Conservation (phyloP, 1,139 yeast species). For the Scheffersomyces lignicola region DNA sequence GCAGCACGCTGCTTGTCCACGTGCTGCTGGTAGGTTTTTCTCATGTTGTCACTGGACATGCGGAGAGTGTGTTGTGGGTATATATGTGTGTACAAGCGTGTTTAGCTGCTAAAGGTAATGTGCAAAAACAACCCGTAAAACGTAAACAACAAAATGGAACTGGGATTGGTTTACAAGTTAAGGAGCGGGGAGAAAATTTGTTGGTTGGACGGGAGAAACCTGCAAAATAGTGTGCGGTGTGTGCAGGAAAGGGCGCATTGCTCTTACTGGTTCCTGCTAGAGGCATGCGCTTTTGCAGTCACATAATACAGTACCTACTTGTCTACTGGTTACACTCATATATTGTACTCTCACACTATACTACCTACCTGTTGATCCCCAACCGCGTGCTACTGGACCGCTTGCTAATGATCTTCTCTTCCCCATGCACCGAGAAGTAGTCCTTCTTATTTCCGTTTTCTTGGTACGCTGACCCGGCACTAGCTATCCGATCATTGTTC, state of each 20-base stretch:
- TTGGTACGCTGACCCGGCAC: neutral
- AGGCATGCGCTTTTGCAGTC: too few species aligned
- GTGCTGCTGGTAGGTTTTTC: conserved; percentile 1
- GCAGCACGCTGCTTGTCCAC: conserved; percentile 10
- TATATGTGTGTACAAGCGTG: too few species aligned
- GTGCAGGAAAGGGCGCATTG: too few species aligned
- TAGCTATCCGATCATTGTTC: neutral
- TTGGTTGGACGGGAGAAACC: neutral
- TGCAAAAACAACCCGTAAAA: neutral
- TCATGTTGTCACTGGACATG: conserved; percentile 3
- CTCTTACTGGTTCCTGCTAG: too few species aligned
- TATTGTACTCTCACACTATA: too few species aligned
- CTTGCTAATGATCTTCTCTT: conserved; percentile 2
- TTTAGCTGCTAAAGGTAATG: neutral
- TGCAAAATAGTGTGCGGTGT: too few species aligned
- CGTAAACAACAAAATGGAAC: conserved; percentile 2
- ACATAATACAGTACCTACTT: too few species aligned
- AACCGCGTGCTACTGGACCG: conserved; percentile 3
- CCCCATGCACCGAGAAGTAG: neutral
- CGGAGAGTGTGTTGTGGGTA: too few species aligned
- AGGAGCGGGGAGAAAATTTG: neutral
- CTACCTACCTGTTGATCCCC: neutral
- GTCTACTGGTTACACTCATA: too few species aligned
- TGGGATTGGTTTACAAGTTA: conserved; percentile 1
- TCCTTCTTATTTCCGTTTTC: neutral